A percentile compares a stretch with the other conserved stretches of the same genome.
phyloP scores from a whole-genome alignment of 441 rosid species.

The Monsonia emarginata region DNA sequence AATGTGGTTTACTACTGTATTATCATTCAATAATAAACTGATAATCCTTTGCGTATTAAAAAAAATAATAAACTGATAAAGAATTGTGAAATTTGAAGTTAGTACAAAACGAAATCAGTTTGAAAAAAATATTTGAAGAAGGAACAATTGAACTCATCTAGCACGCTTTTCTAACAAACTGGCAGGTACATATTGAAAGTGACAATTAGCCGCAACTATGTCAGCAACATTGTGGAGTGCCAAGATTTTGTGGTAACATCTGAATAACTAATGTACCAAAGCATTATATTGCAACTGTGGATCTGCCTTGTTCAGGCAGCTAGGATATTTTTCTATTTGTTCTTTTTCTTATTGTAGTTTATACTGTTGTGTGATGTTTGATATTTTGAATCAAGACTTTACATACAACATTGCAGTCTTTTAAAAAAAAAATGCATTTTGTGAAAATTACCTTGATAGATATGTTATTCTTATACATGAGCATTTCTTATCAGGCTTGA shows the following conservation, averaged over 20 bases:
- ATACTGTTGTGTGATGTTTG: neutral
- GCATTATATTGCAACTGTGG: neutral
- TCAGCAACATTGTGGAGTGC: conserved; percentile 74
- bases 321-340: neutral
- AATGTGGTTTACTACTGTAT: neutral
- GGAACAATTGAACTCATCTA: neutral
- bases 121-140: neutral
- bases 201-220: conserved; percentile 71
- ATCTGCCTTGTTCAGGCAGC: neutral
- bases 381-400: neutral
- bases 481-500: no score
- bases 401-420: neutral
- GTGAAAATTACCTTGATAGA: neutral
- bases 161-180: neutral
- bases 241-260: conserved; percentile 76
- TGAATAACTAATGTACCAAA: neutral
- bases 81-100: neutral
- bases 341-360: no score
- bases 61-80: no score
- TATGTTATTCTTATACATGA: no score
- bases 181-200: conserved; percentile 87
- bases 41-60: no score
- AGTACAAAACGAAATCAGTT: neutral
- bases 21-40: neutral
- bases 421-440: neutral